Base-by-base conservation (phyloP, 371 early-diverging fungal species). In the Actinomucor elegans region DNA sequence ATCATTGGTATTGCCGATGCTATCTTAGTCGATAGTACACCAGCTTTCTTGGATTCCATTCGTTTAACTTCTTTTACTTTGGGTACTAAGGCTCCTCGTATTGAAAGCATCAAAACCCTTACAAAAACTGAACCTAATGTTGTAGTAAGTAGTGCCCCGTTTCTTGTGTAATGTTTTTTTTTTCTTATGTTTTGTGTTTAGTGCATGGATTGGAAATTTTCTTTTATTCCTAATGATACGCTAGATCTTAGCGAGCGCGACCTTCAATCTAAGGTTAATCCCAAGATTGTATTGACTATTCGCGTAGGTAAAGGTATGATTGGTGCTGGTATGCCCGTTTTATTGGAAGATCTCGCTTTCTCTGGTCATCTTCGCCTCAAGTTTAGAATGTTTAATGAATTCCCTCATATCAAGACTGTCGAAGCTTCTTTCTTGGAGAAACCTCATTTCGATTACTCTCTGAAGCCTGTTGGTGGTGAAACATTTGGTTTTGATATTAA, bases 81-180 rank as follows among this genome's bases (percentile, higher is more conserved):
- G 60, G 99, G 99, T 36, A 94, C 94, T 4, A 91, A 92, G 56
- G 88, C 98, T n/a, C 99, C 99, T 38, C 83, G 93, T 5, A 86
- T 99, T 29, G 94, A 96, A 51, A 74, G 84, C n/a, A 87, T 99
- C 57, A 87, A 87, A 58, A 85, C 90, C 1, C 92, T 87, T 59
- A 86, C 91, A 29, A 80, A 85, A 37, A 85, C 89, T 26, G 90
- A 90, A 47, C 89, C 90, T 20, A 95, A 98, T 69, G 80, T 87
- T 15, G 87, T 97, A 52, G 88, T 91, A 71, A 41, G 59, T n/a
- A n/a, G n/a, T n/a, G n/a, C n/a, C n/a, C n/a, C n/a, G n/a, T n/a
- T n/a, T n/a, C n/a, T n/a, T n/a, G n/a, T n/a, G n/a, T n/a, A n/a
- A n/a, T n/a, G n/a, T n/a, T n/a, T n/a, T n/a, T n/a, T n/a, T n/a